Evolutionary conservation across 177 flowering plant species (phyloP).

Genomic region (Vitis hybrid): DNA sequence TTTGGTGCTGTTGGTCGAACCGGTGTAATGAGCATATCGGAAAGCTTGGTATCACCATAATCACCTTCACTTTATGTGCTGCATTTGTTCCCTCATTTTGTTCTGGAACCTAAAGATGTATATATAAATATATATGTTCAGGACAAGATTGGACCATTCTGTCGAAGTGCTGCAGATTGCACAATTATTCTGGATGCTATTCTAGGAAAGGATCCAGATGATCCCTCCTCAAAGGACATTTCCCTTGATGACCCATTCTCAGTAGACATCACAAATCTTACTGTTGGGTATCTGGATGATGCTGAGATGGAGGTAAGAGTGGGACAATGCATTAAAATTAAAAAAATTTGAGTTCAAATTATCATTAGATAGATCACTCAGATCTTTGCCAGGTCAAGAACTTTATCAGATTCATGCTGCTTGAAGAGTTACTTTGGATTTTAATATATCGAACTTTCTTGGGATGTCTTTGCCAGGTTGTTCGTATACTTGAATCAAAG

Average conservation of each 20-base stretch:
- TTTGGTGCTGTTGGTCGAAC: slow-evolving; percentile 87
- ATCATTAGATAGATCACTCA: no score
- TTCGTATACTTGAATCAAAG: slow-evolving; percentile 64
- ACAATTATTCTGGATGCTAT: slow-evolving; percentile 69
- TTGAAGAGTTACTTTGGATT: no score
- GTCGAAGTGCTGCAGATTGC: slow-evolving; percentile 78
- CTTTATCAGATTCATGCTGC: no score
- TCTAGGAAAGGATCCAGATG: slow-evolving; percentile 88
- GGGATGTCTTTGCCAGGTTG: slow-evolving; percentile 49
- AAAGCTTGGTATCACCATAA: slow-evolving; percentile 64
- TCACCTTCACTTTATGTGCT: neutral
- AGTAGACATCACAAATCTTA: slow-evolving; percentile 71
- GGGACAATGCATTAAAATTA: no score
- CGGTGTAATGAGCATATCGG: slow-evolving; percentile 93
- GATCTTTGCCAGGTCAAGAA: no score
- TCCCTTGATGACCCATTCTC: slow-evolving; percentile 67
- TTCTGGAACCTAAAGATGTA: slow-evolving; percentile 6
- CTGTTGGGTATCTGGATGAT: slow-evolving; percentile 85
- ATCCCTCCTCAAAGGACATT: slow-evolving; percentile 65
- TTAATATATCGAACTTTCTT: neutral
- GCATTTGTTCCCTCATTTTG: neutral
- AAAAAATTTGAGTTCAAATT: no score
- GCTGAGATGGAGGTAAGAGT: slow-evolving; percentile 79
- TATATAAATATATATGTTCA: slow-evolving; percentile 31
- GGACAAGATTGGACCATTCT: slow-evolving; percentile 97